phyloP scores from a whole-genome alignment of 106 monocot species.

The Apostasia shenzhenica region DNA sequence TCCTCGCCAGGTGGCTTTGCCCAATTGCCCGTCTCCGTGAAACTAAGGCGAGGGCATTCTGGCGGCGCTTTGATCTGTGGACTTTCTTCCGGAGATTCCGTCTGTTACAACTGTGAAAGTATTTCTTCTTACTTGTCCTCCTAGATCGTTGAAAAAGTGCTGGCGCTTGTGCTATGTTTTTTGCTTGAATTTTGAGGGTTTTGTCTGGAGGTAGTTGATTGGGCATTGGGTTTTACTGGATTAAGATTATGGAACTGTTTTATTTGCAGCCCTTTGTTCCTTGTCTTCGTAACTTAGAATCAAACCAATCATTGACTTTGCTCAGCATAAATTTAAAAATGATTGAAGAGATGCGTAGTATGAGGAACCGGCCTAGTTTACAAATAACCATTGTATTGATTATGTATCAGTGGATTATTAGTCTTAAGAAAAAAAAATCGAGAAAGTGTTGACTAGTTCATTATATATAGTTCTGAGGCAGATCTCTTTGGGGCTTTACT shows the following conservation, averaged over 20 bases:
- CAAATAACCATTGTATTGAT: not conserved
- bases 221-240: not conserved
- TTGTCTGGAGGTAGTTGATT: not conserved
- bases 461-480: no score
- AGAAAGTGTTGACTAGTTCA: not conserved
- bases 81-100: constrained; percentile 1
- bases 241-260: constrained; percentile 1
- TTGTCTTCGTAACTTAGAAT: not conserved
- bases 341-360: not conserved
- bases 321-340: not conserved
- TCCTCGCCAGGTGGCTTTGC: not conserved
- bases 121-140: not conserved
- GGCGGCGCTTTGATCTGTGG: not conserved
- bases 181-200: not conserved
- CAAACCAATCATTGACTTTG: not conserved
- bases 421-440: not conserved
- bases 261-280: not conserved
- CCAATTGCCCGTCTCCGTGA: not conserved
- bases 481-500: not conserved
- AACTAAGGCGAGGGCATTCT: constrained; percentile 2
- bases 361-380: not conserved
- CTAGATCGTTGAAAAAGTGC: not conserved
- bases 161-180: not conserved
- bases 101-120: not conserved
- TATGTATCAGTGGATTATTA: not conserved